Evolutionary conservation across 345 rosid species (phyloP).

Genomic region (Eucalyptus paniculata): DNA sequence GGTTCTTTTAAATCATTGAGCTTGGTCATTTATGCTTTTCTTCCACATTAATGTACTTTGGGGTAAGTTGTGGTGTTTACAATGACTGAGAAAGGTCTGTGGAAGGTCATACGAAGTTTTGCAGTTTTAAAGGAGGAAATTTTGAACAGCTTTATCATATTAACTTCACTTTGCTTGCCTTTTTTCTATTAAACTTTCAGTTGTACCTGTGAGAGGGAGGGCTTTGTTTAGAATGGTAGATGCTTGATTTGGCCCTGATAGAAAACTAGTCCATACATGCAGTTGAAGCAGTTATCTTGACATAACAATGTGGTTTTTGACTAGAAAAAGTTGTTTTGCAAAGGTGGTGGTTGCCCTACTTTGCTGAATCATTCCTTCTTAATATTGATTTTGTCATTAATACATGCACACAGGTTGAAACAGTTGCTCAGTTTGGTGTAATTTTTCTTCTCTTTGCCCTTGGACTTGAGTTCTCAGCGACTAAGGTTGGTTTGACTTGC

Average conservation of each 20-base stretch:
- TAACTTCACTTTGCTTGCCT: not conserved
- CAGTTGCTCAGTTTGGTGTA: conserved; percentile 98
- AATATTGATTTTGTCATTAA: not conserved
- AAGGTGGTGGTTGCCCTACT: not conserved
- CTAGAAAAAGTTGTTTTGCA: not conserved
- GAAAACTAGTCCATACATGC: not conserved
- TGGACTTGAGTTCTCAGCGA: conserved; percentile 79
- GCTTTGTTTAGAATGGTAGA: not conserved
- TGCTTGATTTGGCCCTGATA: not conserved
- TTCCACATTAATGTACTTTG: not conserved
- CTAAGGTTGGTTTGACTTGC: conserved; percentile 42
- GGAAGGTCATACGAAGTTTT: not conserved
- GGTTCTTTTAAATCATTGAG: not conserved
- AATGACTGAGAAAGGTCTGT: not conserved
- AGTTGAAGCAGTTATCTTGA: not conserved
- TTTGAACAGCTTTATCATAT: not conserved
- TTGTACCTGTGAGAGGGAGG: not conserved
- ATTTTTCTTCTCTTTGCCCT: conserved; percentile 92
- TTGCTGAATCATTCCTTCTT: not conserved
- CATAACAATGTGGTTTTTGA: not conserved
- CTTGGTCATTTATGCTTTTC: not conserved
- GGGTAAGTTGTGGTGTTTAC: not conserved
- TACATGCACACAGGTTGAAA: conserved; percentile 60
- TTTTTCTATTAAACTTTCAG: not conserved
- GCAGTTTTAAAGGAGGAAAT: not conserved